Base-by-base conservation (phyloP, 2,329 filamentous ascomycete species). In the Penicillium sp. region DNA sequence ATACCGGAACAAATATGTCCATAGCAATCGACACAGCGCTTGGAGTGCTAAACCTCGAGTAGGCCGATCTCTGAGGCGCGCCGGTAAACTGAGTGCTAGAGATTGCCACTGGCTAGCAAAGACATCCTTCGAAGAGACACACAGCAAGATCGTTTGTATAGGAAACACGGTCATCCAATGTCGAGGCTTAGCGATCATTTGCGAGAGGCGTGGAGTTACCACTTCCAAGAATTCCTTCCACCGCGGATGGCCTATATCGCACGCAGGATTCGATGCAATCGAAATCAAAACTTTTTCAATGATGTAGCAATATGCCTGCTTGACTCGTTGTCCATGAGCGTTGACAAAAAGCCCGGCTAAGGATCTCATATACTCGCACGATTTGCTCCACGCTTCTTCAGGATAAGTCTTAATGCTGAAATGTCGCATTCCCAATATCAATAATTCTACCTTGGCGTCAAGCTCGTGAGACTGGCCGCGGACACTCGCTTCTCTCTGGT, bases 91-190 rank as follows among this genome's bases (percentile, higher is more conserved):
- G 47, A 89, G 81, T 40, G 95, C 82, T 59, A 96, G 78, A 54
- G 91, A 86, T 42, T 94, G 81, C 94, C 94, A 99, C 66, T 96
- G 91, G 5, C 84, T 82, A 42, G 85, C 83, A 63, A 97, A 97
- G 1, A 82, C 84, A 26, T 99, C 94, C 5, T 86, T 84, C 0
- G 90, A 86, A 5, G 94, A 97, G 23, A 92, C 87, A 69, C 93
- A 99, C 14, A 97, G 81, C 64, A 97, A 79, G 3, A 93, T 88
- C 6, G 89, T 89, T 58, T 93, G 91, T 49, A 97, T 77, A 5
- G 94, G 92, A 65, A 96, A 97, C 0, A 92, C 88, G 61, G 89
- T 86, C 16, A 83, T 77, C 95, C 94, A 99, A 72, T 99, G 91
- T 46, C 92, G 88, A 35, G 92, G 91, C 71, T 99, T 99, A 52